A percentile compares a stretch with the other conserved stretches of the same genome.
phyloP scores from a whole-genome alignment of 768 basidiomycete genomes.

The Termitomyces sp. region DNA sequence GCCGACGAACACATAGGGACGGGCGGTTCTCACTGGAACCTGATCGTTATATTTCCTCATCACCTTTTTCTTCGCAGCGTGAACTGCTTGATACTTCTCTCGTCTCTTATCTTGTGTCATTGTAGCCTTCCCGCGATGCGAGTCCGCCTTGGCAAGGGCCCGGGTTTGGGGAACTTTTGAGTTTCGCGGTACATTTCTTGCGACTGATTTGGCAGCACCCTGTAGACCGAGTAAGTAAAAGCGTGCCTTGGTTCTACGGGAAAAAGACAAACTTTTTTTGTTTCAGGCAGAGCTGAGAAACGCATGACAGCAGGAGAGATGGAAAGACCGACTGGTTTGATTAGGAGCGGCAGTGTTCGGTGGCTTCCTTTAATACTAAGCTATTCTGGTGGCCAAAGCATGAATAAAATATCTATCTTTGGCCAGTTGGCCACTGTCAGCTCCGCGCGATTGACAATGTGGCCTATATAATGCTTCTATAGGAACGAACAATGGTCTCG shows the following conservation, averaged over 20 bases:
- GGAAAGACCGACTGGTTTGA: background rate
- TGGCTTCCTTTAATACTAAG: slow-evolving; percentile 2
- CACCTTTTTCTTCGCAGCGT: slow-evolving; percentile 19
- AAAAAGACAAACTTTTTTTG: background rate
- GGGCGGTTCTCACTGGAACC: background rate
- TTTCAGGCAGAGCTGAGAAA: slow-evolving; percentile 6
- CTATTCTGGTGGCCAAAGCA: slow-evolving; percentile 6
- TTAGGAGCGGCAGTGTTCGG: background rate
- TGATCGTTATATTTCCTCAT: slow-evolving; percentile 6
- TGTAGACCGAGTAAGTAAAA: background rate
- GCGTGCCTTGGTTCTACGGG: too few relatives aligned
- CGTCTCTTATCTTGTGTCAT: slow-evolving; percentile 2
- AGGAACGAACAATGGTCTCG: slow-evolving; percentile 6
- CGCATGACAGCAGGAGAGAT: background rate
- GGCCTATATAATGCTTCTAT: background rate
- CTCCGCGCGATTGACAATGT: background rate
- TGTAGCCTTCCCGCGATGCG: slow-evolving; percentile 1
- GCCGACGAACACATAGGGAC: slow-evolving; percentile 47
- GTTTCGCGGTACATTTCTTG: background rate
- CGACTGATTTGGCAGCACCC: background rate
- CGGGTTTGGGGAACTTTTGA: background rate
- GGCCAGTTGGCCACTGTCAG: background rate
- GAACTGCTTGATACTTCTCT: slow-evolving; percentile 17
- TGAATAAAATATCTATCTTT: background rate
- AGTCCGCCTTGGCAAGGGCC: background rate